Conservation (phyloP, 768 basidiomycete species). For the Trametes gibbosa region DNA sequence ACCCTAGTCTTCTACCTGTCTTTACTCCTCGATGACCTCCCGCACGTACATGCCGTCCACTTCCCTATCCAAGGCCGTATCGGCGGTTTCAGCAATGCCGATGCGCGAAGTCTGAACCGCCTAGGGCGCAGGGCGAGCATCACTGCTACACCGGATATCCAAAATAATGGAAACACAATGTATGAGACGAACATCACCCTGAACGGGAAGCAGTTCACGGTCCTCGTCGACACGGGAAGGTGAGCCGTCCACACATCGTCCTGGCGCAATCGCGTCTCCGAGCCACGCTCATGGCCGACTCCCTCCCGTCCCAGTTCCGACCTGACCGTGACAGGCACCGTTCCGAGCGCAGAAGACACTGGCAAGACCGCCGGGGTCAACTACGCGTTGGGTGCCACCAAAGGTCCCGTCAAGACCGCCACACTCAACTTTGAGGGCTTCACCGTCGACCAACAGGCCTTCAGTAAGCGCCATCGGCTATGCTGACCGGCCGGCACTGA, state of each 20-base stretch:
- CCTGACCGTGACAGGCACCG: slow-evolving; percentile 26
- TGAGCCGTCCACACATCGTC: slow-evolving; percentile 6
- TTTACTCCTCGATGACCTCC: slow-evolving; percentile 25
- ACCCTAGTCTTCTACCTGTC: slow-evolving; percentile 25
- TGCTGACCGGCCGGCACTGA: slow-evolving; percentile 21
- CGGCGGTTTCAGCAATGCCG: slow-evolving; percentile 1
- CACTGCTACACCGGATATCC: slow-evolving; percentile 19
- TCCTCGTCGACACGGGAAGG: slow-evolving; percentile 34
- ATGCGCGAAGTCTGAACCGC: not conserved
- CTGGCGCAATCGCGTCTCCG: too few relatives aligned
- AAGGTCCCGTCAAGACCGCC: slow-evolving; percentile 28
- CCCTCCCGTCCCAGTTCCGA: slow-evolving; percentile 25
- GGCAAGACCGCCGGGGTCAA: slow-evolving; percentile 23
- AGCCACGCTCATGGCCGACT: not conserved
- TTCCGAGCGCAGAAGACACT: slow-evolving; percentile 24
- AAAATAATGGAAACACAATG: slow-evolving; percentile 25
- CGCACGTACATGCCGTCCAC: slow-evolving; percentile 13
- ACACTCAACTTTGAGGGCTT: slow-evolving; percentile 27
- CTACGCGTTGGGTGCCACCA: slow-evolving; percentile 25
- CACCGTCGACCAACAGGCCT: slow-evolving; percentile 28
- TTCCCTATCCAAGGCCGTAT: slow-evolving; percentile 19
- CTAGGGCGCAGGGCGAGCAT: slow-evolving; percentile 24
- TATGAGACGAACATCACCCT: slow-evolving; percentile 31
- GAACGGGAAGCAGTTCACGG: slow-evolving; percentile 23
- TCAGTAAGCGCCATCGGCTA: slow-evolving; percentile 18